Evolutionary conservation across 1,139 yeast species (phyloP), one percentile per base, ranked within the genome.

Genomic region (Suhomyces ambrosiae): DNA sequence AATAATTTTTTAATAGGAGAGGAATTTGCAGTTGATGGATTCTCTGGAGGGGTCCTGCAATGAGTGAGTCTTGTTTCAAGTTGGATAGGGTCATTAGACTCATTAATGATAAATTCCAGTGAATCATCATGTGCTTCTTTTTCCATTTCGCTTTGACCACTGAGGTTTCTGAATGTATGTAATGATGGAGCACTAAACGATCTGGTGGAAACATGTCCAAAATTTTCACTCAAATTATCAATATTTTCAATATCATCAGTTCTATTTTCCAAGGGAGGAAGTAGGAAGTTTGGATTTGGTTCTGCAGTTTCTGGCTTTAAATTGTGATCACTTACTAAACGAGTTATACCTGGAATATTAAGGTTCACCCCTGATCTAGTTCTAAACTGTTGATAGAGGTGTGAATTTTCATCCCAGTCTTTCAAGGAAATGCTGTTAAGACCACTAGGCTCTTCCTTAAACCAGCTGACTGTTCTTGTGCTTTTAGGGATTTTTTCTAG

Each of bases 181-280:
- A 69, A 53, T 3, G 74, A 69, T 5, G 75, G 75, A 1, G 74
- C 74, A 51, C 73, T 65, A 24, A 52, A 48, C 1, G 72, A 62
- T 22, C 68, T 37, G 19, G 27, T 35, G 6, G 38, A 38, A 8
- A 13, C 22, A 6, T 27, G 35, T 15, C 47, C 41, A 11, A 38
- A 37, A 17, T 56, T 23, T 32, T 64, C 69, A 44, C 66, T 61
- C 16, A 65, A 42, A 36, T 53, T 48, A 41, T 65, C 71, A 22
- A 63, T 53, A 13, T 30, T 24, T 7, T 35, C 38, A 11, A 35
- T 17, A 27, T 37, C 31, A 13, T 45, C 42, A 11, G 23, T 25
- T 23, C 56, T 37, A 15, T 28, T 33, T 18, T 53, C 58, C 3
- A 47, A 26, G 3, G 60, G 58, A n/a, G 61, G 62, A 16, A 57